Base-by-base conservation (phyloP, 2,329 filamentous ascomycete species). In the Cyclaneusma minus region DNA sequence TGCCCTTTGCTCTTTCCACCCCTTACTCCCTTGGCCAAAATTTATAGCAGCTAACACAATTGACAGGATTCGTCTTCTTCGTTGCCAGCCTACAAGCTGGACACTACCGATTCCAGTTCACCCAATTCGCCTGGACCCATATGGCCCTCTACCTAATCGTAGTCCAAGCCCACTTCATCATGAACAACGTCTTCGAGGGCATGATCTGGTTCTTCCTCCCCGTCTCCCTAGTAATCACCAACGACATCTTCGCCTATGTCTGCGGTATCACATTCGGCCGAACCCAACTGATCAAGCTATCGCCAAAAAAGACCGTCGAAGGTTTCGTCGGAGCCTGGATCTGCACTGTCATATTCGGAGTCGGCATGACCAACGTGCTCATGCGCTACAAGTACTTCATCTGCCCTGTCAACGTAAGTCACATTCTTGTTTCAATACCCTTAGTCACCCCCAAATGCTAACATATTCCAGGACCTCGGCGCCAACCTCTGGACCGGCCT, bases 191-290 rank as follows among this genome's bases (percentile, higher is more conserved):
- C 38, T 91, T 98, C 43, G 89, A 98, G 58, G 89, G 89, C 58
- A 84, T 98, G 80, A 92, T 98, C 50, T 98, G 89, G 89, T 95
- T 98, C 64, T 94, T 95, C 66, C 58, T 98, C 22, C 89, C 89
- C 6, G 85, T 83, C 6, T 77, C 83, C 28, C 68, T 98, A 42
- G 89, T 98, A 50, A 93, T 98, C 49, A 94, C 82, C 36, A 98
- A 98, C 53, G 89, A 98, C 49, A 98, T 98, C 37, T 95, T 91
- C 45, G 89, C 89, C 43, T 98, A 98, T 51, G 73, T 98, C 34
- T 94, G 85, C 51, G 89, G 89, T 33, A 95, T 98, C 47, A 87
- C 85, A 13, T 93, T 98, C 51, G 89, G 89, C 27, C 74, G 84
- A 29, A 95, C 89, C 3, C 89, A 93, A 52, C 70, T 98, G 38